Conservation (phyloP, 2,329 filamentous ascomycete species). For the Lecanicillium sp. region DNA sequence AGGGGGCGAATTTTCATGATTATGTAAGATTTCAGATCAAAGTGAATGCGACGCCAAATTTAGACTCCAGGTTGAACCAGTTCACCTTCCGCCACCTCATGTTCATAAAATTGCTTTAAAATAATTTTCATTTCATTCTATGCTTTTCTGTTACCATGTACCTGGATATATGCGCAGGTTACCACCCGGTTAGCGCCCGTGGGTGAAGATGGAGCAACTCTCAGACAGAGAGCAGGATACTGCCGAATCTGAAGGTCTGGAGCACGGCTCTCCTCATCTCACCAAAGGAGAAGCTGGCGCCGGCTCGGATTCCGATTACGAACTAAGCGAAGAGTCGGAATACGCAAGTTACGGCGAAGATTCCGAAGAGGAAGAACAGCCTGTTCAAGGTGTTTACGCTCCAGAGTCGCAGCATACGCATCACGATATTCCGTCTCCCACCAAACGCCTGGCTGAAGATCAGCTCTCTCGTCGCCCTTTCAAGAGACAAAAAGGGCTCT, state of each 20-base stretch:
- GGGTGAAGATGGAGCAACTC: slow-evolving; percentile 18
- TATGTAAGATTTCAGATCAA: not conserved
- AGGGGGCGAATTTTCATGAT: slow-evolving; percentile 8
- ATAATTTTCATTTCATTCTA: too few relatives aligned
- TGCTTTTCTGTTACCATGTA: slow-evolving; percentile 19
- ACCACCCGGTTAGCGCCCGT: too few relatives aligned
- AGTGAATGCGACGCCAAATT: too few relatives aligned
- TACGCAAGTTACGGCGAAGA: slow-evolving; percentile 10
- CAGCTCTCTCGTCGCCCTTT: slow-evolving; percentile 22
- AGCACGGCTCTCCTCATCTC: too few relatives aligned
- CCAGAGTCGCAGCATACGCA: not conserved
- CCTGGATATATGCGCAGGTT: not conserved
- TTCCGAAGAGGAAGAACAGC: slow-evolving; percentile 1
- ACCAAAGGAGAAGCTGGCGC: not conserved
- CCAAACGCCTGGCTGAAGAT: slow-evolving; percentile 23
- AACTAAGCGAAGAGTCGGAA: slow-evolving; percentile 10
- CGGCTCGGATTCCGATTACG: slow-evolving; percentile 5
- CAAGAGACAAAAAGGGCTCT: slow-evolving; percentile 35
- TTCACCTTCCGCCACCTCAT: too few relatives aligned
- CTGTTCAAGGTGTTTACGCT: slow-evolving; percentile 9
- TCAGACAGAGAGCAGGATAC: too few relatives aligned
- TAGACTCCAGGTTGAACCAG: too few relatives aligned
- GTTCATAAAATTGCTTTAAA: too few relatives aligned
- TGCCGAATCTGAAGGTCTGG: too few relatives aligned
- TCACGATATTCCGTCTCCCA: slow-evolving; percentile 5